phyloP scores from a whole-genome alignment of 1,284 basidiomycete genomes.

The Malassezia cuniculi region DNA sequence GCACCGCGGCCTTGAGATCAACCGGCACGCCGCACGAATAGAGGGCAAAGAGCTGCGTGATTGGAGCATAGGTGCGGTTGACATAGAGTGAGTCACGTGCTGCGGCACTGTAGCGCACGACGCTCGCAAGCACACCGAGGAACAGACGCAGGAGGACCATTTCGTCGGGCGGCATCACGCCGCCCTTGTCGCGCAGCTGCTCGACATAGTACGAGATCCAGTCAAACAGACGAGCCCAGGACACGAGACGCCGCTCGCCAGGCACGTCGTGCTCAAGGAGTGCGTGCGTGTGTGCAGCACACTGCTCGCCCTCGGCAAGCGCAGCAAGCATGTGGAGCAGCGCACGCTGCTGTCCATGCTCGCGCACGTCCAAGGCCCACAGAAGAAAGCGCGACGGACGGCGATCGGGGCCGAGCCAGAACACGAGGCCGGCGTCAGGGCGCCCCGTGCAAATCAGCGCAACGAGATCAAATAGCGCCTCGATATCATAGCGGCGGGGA shows the following conservation, averaged over 20 bases:
- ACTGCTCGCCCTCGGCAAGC: conserved; percentile 33
- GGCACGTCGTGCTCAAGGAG: conserved; percentile 29
- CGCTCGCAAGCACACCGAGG: conserved; percentile 64
- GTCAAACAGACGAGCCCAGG: conserved; percentile 40
- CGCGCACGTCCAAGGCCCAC: conserved; percentile 43
- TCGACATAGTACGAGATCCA: conserved; percentile 44
- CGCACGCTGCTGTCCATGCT: conserved; percentile 38
- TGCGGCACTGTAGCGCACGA: conserved; percentile 63
- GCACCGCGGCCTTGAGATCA: conserved; percentile 79
- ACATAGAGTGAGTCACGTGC: conserved; percentile 67
- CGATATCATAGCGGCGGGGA: conserved; percentile 39
- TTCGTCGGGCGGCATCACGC: conserved; percentile 57
- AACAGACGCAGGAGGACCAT: conserved; percentile 67
- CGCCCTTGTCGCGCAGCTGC: conserved; percentile 20
- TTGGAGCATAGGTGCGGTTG: conserved; percentile 58
- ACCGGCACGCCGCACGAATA: conserved; percentile 51
- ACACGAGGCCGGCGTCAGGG: conserved; percentile 32
- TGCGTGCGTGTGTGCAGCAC: conserved; percentile 36
- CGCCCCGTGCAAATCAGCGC: conserved; percentile 32
- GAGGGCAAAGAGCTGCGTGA: conserved; percentile 57
- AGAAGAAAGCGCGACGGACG: conserved; percentile 35
- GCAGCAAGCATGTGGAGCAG: conserved; percentile 41
- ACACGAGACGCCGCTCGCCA: conserved; percentile 30
- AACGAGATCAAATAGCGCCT: conserved; percentile 40
- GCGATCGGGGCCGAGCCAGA: conserved; percentile 47